phyloP scores from a whole-genome alignment of 495 filamentous ascomycete species.

The Neurospora cerealis region DNA sequence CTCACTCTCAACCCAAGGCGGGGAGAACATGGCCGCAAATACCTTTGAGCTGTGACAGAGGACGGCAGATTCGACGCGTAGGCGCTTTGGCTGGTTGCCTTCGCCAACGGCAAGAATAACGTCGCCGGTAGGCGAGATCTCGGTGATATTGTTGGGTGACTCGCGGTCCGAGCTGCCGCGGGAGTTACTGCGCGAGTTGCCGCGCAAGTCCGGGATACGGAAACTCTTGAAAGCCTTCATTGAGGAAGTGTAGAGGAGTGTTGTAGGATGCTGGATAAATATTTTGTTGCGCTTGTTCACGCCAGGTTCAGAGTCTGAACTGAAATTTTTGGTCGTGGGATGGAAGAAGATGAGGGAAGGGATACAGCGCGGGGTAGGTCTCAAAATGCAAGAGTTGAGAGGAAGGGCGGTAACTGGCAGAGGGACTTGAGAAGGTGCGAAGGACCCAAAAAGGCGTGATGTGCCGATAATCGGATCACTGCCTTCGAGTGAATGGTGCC shows the following conservation, averaged over 20 bases:
- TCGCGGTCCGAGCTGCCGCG: not conserved
- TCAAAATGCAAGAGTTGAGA: not conserved
- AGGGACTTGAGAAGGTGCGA: not conserved
- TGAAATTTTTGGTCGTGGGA: not conserved
- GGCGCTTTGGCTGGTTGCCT: rapidly evolving
- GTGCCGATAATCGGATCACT: not conserved
- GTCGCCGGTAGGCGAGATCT: not conserved
- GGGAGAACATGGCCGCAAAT: not conserved
- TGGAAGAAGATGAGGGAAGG: not conserved
- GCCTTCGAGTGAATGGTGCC: not conserved
- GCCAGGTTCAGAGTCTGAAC: not conserved
- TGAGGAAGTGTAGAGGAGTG: not conserved
- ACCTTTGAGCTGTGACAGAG: not conserved
- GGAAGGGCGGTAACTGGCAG: not conserved
- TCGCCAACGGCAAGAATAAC: not conserved
- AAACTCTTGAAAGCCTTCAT: not conserved
- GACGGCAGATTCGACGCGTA: not conserved
- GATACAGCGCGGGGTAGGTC: not conserved
- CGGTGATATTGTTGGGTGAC: not conserved
- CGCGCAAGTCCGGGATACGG: not conserved
- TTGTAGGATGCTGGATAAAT: not conserved
- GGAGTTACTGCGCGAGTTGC: no score
- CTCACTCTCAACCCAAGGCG: not conserved
- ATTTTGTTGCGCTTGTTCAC: not conserved
- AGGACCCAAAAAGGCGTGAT: not conserved